A percentile compares a stretch with the other conserved stretches of the same genome.
Conservation (phyloP, 2,329 filamentous ascomycete species). For the Talaromyces amestolkiae region DNA sequence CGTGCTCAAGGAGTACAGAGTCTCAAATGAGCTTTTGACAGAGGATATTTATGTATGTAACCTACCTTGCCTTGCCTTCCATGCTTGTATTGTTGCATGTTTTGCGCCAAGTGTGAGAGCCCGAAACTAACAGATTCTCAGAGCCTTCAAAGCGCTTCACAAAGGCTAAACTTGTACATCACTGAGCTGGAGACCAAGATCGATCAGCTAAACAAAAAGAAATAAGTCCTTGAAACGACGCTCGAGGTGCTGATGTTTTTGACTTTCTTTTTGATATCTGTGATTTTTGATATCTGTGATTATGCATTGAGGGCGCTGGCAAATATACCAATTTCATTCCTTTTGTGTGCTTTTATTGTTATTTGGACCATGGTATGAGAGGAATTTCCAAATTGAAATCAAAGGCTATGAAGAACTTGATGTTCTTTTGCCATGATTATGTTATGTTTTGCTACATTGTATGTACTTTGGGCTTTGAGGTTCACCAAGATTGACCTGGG, state of each 20-base stretch:
- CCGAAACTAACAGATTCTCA: slow-evolving; percentile 37
- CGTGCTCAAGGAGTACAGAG: slow-evolving; percentile 86
- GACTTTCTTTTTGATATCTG: neutral
- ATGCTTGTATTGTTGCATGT: neutral
- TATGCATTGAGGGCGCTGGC: slow-evolving; percentile 10
- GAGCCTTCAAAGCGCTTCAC: slow-evolving; percentile 84
- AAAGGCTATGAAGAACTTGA: neutral
- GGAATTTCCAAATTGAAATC: neutral
- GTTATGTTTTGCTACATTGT: neutral
- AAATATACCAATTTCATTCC: neutral
- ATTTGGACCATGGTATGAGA: neutral
- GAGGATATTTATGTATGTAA: slow-evolving; percentile 91
- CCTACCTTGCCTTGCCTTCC: neutral
- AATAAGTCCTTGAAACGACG: slow-evolving; percentile 40
- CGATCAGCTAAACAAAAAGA: slow-evolving; percentile 66
- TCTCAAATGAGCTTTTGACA: slow-evolving; percentile 86
- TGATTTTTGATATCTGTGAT: neutral
- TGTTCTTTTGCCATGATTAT: neutral
- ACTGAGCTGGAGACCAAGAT: slow-evolving; percentile 78
- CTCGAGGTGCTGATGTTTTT: neutral
- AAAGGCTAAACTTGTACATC: slow-evolving; percentile 81
- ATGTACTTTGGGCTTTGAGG: neutral
- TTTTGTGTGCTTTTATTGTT: neutral
- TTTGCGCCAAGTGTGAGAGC: neutral
- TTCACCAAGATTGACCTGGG: neutral